Conservation (phyloP, 495 filamentous ascomycete species). For the Neurospora hispaniola region DNA sequence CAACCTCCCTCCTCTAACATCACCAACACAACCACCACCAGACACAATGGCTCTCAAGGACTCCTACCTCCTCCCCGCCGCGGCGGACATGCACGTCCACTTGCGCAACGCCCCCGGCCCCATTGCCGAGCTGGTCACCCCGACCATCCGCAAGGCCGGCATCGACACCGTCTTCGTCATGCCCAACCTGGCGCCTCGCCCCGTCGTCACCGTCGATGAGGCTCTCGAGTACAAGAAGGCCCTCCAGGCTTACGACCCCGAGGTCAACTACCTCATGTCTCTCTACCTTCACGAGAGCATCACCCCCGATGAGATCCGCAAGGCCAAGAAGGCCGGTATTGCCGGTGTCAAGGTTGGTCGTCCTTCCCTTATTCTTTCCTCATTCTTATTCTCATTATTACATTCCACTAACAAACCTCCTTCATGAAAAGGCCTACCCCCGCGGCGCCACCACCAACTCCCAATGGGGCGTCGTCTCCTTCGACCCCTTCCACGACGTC, state of each 20-base stretch:
- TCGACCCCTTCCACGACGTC: slow-evolving; percentile 54
- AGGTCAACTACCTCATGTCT: slow-evolving; percentile 78
- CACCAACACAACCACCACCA: background rate
- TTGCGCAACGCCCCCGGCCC: slow-evolving; percentile 56
- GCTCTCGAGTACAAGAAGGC: slow-evolving; percentile 64
- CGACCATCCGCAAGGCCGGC: slow-evolving; percentile 55
- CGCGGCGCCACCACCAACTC: slow-evolving; percentile 76
- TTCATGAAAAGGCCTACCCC: slow-evolving; percentile 9
- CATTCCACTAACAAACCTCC: background rate
- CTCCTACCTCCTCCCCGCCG: slow-evolving; percentile 51
- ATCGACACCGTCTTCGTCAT: slow-evolving; percentile 66
- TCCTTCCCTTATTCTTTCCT: background rate
- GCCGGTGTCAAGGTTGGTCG: slow-evolving; percentile 52
- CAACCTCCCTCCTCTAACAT: background rate
- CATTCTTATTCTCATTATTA: background rate
- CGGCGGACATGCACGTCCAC: slow-evolving; percentile 54
- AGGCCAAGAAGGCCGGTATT: slow-evolving; percentile 56
- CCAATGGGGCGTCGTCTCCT: slow-evolving; percentile 65
- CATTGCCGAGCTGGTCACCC: slow-evolving; percentile 76
- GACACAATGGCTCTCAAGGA: slow-evolving; percentile 31
- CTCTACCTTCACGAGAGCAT: slow-evolving; percentile 65
- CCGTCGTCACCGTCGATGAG: slow-evolving; percentile 60
- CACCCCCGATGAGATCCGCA: slow-evolving; percentile 66
- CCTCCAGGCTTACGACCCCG: slow-evolving; percentile 56
- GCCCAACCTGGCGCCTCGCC: slow-evolving; percentile 45